A percentile compares a stretch with the other conserved stretches of the same genome.
phyloP scores from a whole-genome alignment of 2,329 filamentous ascomycete species.

The Phaeomoniella chlamydospora region DNA sequence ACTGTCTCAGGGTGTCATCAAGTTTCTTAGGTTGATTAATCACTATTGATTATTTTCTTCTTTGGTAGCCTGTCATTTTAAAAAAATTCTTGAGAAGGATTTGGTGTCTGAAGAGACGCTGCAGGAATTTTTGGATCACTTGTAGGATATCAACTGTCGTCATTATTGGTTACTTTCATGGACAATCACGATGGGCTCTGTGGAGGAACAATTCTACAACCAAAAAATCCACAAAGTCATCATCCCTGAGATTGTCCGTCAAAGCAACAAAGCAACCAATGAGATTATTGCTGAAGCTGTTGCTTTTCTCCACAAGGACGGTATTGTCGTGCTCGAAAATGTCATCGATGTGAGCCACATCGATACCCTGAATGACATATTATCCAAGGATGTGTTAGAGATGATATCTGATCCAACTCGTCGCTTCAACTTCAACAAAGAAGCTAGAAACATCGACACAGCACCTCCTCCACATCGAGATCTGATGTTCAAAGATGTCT shows the following conservation, averaged over 20 bases:
- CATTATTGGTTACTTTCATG: no score
- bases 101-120: no score
- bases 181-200: conserved; percentile 36
- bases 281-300: conserved; percentile 11
- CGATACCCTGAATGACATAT: conserved; percentile 16
- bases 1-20: no score
- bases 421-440: conserved; percentile 16
- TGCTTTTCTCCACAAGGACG: conserved; percentile 18
- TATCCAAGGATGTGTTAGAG: conserved; percentile 15
- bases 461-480: conserved; percentile 19
- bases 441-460: conserved; percentile 25
- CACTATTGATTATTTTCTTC: no score
- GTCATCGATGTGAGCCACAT: conserved; percentile 18
- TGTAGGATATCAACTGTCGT: no score
- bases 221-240: not conserved
- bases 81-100: no score
- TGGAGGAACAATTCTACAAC: not conserved
- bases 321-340: conserved; percentile 23
- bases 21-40: no score
- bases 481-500: conserved; percentile 22
- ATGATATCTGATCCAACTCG: conserved; percentile 14
- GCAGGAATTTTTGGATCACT: no score
- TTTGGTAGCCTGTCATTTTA: no score
- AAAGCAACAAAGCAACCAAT: conserved; percentile 4
- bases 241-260: not conserved